Evolutionary conservation across 2,329 filamentous ascomycete species (phyloP).

Genomic region (Microdochium trichocladiopsis): DNA sequence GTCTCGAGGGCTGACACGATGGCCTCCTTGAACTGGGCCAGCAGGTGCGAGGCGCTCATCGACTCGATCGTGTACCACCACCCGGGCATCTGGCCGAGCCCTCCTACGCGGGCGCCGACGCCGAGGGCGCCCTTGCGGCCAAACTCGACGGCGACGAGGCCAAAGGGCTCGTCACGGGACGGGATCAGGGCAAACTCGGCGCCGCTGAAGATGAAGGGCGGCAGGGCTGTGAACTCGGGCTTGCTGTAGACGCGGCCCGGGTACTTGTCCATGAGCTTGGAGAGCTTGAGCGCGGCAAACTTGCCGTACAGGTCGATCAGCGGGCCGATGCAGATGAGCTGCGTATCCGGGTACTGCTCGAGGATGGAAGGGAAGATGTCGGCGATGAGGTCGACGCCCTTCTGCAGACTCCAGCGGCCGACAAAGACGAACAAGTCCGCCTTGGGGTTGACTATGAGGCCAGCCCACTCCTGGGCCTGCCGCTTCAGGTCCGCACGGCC

Average conservation of each 20-base stretch:
- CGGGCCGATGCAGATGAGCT: constrained; percentile 57
- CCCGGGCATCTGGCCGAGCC: constrained; percentile 46
- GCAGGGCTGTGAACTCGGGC: constrained; percentile 59
- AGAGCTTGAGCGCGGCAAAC: constrained; percentile 59
- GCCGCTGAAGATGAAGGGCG: constrained; percentile 60
- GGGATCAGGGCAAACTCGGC: constrained; percentile 64
- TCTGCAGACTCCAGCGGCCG: constrained; percentile 63
- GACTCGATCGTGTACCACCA: constrained; percentile 67
- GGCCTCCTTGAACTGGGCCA: constrained; percentile 58
- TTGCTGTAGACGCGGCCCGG: constrained; percentile 61
- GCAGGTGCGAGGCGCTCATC: constrained; percentile 52
- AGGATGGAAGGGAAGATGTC: constrained; percentile 59
- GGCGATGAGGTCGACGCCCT: constrained; percentile 61
- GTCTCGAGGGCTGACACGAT: constrained; percentile 55
- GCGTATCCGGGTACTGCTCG: constrained; percentile 50
- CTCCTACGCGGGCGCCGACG: constrained; percentile 51
- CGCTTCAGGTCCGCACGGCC: constrained; percentile 44
- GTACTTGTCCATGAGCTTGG: constrained; percentile 57
- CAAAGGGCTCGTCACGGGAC: constrained; percentile 62
- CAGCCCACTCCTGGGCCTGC: constrained; percentile 63
- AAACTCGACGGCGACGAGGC: constrained; percentile 62
- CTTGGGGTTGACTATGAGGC: constrained; percentile 50
- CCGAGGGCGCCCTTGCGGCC: constrained; percentile 61
- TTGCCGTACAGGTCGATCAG: constrained; percentile 63
- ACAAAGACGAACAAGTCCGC: constrained; percentile 64